A percentile compares a stretch with the other conserved stretches of the same genome.
Conservation (phyloP, 768 basidiomycete species). For the Tylopilus subfusipes region DNA sequence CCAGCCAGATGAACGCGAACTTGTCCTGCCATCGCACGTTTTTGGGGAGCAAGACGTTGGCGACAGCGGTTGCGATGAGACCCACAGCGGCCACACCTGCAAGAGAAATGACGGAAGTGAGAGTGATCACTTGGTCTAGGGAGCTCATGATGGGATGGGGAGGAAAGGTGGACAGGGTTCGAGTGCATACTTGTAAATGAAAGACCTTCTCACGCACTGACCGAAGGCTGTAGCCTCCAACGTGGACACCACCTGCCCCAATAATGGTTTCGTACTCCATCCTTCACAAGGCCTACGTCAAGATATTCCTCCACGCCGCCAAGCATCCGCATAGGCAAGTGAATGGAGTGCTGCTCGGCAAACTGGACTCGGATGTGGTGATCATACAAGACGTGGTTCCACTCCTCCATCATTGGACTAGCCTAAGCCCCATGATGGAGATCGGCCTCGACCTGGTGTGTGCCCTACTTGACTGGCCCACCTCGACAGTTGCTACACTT, state of each 20-base stretch:
- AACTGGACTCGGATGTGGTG: slow-evolving; percentile 37
- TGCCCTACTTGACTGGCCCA: slow-evolving; percentile 2
- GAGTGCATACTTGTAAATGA: neutral
- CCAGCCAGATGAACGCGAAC: slow-evolving; percentile 77
- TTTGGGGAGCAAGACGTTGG: slow-evolving; percentile 59
- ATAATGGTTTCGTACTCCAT: slow-evolving; percentile 47
- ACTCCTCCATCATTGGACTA: slow-evolving; percentile 82
- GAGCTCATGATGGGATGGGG: slow-evolving; percentile 17
- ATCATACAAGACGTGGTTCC: slow-evolving; percentile 66
- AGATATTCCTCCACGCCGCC: slow-evolving; percentile 74
- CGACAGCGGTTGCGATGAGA: slow-evolving; percentile 47
- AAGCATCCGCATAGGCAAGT: slow-evolving; percentile 75
- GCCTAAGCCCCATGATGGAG: slow-evolving; percentile 82
- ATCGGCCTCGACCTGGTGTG: slow-evolving; percentile 74
- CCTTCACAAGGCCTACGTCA: slow-evolving; percentile 61
- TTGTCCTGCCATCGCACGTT: slow-evolving; percentile 61
- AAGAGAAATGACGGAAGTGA: slow-evolving; percentile 62
- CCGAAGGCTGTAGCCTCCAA: neutral
- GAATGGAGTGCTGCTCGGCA: slow-evolving; percentile 76
- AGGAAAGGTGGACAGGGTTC: neutral
- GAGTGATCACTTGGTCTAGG: slow-evolving; percentile 41
- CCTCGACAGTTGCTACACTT: neutral
- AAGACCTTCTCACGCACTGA: slow-evolving; percentile 1
- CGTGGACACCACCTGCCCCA: neutral
- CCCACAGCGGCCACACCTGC: slow-evolving; percentile 53